Conservation (phyloP, 2,329 filamentous ascomycete species). For the Teratosphaeria pseudoeucalypti region DNA sequence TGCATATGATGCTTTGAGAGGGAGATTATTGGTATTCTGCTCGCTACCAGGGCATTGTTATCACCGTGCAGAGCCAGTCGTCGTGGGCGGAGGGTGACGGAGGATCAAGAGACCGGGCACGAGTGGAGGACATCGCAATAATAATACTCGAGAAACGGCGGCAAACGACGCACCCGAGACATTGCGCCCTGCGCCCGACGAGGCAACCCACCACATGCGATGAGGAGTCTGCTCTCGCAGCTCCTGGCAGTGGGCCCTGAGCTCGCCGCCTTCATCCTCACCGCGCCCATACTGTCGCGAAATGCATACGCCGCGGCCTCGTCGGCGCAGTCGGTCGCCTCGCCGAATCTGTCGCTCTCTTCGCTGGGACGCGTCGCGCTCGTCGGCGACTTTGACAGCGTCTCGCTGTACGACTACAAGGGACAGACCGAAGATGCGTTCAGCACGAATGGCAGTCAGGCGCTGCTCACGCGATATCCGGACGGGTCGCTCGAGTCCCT, state of each 20-base stretch:
- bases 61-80: background rate
- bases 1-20: background rate
- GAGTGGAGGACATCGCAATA: background rate
- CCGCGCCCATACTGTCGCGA: conserved; percentile 14
- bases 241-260: conserved; percentile 26
- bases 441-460: conserved; percentile 66
- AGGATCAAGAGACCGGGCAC: background rate
- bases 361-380: conserved; percentile 74
- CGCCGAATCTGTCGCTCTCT: conserved; percentile 66
- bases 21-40: no score
- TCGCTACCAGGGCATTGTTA: background rate
- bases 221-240: conserved; percentile 22
- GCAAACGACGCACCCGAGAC: background rate
- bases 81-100: background rate
- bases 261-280: conserved; percentile 24
- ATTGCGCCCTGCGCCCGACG: background rate
- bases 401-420: conserved; percentile 79
- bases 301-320: conserved; percentile 10
- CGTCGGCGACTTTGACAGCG: conserved; percentile 79
- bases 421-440: conserved; percentile 63
- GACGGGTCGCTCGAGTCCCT: conserved; percentile 73
- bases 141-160: background rate
- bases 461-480: conserved; percentile 70
- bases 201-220: conserved; percentile 3
- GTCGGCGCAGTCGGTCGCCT: conserved; percentile 36